Conservation (phyloP, 2,329 filamentous ascomycete species). For the Ramularia collo-cygni region DNA sequence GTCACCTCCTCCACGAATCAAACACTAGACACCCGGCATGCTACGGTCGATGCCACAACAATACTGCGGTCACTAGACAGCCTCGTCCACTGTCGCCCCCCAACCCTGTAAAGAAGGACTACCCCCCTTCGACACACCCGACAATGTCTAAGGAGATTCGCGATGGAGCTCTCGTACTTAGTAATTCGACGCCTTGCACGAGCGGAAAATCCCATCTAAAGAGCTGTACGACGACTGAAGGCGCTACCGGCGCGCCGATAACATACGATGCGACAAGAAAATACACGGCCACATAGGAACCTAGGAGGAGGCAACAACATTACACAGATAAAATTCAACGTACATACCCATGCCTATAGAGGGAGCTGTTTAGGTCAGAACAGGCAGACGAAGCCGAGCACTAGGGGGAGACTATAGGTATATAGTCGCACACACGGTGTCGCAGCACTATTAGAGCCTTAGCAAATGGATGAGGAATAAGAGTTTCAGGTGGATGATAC, state of each 20-base stretch:
- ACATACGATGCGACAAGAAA: slow-evolving; percentile 7
- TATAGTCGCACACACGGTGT: slow-evolving; percentile 9
- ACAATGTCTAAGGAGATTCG: slow-evolving; percentile 6
- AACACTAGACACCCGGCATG: slow-evolving; percentile 7
- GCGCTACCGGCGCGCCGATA: slow-evolving; percentile 4
- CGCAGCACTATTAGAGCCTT: slow-evolving; percentile 6
- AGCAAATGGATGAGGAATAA: slow-evolving; percentile 5
- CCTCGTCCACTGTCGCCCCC: slow-evolving; percentile 8
- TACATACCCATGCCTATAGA: slow-evolving; percentile 7
- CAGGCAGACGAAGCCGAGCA: slow-evolving; percentile 2
- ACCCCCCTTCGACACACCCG: slow-evolving; percentile 6
- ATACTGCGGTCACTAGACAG: slow-evolving; percentile 5
- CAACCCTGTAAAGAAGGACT: slow-evolving; percentile 6
- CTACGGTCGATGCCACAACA: slow-evolving; percentile 4
- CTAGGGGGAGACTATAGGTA: too few relatives aligned
- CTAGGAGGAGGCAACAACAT: slow-evolving; percentile 11
- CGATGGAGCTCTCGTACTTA: slow-evolving; percentile 7
- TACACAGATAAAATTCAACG: slow-evolving; percentile 5
- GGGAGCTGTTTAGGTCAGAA: slow-evolving; percentile 3
- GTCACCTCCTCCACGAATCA: slow-evolving; percentile 4
- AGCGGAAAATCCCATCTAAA: slow-evolving; percentile 8
- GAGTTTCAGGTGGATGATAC: slow-evolving; percentile 8
- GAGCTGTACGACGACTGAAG: slow-evolving; percentile 6
- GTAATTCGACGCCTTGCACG: slow-evolving; percentile 9
- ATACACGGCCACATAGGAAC: slow-evolving; percentile 10